These are phyloP conservation scores for Yamagishiella unicocca DNA, from an alignment of 139 green algal genomes.

Conservation along the genomic window DNA sequence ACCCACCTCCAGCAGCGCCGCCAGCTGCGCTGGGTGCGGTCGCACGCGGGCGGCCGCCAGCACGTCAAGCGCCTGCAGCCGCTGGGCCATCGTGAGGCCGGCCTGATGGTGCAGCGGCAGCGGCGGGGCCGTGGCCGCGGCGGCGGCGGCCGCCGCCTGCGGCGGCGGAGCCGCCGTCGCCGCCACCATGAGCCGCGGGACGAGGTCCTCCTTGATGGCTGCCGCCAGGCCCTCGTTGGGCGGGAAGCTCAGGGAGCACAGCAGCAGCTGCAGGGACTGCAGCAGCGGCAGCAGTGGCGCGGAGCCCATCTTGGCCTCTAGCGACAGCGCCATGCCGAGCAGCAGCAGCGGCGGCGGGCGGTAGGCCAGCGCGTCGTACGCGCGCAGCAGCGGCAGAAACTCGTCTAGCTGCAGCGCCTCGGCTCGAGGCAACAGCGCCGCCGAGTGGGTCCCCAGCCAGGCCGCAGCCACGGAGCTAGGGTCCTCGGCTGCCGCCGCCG, in stretches of 20 bases:
- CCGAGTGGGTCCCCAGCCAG: background rate
- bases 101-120: background rate
- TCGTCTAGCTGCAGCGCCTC: background rate
- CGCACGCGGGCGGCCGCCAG: constrained; percentile 32
- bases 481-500: background rate
- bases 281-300: background rate
- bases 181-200: constrained; percentile 10
- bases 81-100: constrained; percentile 6
- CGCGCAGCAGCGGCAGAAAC: constrained; percentile 21
- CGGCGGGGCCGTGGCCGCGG: background rate
- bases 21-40: constrained; percentile 41
- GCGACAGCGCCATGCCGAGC: constrained; percentile 6
- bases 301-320: background rate
- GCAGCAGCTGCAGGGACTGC: constrained; percentile 12
- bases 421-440: background rate
- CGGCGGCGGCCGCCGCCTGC: background rate
- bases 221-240: constrained; percentile 39
- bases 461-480: background rate
- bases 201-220: background rate
- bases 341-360: constrained; percentile 23
- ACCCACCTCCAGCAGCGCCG: constrained; percentile 30
- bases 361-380: background rate
- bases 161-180: background rate
- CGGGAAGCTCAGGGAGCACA: constrained; percentile 1
- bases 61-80: constrained; percentile 24